Evolutionary conservation across 2,329 filamentous ascomycete genomes (phyloP).

Genomic region (Epichloe sibirici): DNA sequence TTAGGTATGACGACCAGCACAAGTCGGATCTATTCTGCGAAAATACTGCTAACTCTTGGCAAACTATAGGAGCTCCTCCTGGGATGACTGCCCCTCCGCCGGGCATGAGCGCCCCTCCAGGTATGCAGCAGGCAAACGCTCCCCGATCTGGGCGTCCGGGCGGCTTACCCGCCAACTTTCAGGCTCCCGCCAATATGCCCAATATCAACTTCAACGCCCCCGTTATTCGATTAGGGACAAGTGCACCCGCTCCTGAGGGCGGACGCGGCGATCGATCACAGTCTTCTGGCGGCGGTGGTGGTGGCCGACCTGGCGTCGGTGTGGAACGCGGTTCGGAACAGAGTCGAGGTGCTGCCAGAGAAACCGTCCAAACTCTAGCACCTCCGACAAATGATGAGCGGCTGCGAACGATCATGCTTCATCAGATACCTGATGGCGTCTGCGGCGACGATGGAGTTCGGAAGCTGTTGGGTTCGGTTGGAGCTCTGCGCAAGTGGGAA

Average conservation of each 20-base stretch:
- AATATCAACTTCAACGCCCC: constrained; percentile 98
- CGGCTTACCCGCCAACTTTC: constrained; percentile 71
- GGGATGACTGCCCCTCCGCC: constrained; percentile 68
- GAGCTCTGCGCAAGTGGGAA: constrained; percentile 75
- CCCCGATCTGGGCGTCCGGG: constrained; percentile 69
- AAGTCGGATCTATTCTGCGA: neutral
- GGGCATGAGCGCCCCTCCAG: constrained; percentile 69
- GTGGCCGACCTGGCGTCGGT: constrained; percentile 38
- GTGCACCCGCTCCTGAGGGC: constrained; percentile 39
- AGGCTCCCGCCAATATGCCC: constrained; percentile 81
- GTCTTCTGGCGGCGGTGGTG: constrained; percentile 11
- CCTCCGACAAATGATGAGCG: constrained; percentile 87
- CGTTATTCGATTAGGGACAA: constrained; percentile 83
- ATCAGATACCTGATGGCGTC: constrained; percentile 68
- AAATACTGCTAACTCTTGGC: neutral
- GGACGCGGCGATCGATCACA: constrained; percentile 30
- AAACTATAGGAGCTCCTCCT: constrained; percentile 53
- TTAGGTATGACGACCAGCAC: constrained; percentile 50
- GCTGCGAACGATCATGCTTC: constrained; percentile 79
- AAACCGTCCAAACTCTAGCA: constrained; percentile 58
- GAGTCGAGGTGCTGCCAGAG: constrained; percentile 52
- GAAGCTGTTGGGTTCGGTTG: constrained; percentile 63
- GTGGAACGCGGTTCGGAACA: constrained; percentile 56
- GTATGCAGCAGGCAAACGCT: constrained; percentile 63
- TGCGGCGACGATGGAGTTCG: constrained; percentile 71